Conservation (phyloP, 192 early-diverging fungal species). For the Geranomyces michiganensis region DNA sequence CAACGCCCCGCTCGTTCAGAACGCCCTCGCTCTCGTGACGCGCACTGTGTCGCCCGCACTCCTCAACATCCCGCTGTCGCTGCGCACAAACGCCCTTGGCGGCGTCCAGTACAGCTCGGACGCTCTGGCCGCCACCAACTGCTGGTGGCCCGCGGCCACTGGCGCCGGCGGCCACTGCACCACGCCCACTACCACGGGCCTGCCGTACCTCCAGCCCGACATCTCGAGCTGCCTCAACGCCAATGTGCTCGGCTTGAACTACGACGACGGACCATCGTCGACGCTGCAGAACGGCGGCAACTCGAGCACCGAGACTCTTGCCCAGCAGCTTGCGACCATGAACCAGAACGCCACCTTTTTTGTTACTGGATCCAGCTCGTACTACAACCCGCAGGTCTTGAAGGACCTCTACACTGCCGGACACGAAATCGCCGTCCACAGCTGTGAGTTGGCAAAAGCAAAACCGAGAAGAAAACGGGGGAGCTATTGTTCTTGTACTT, state of each 20-base stretch:
- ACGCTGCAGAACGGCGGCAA: not conserved
- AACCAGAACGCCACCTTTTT: conserved; percentile 42
- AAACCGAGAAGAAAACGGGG: no score
- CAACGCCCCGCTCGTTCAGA: conserved; percentile 1
- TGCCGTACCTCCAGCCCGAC: not conserved
- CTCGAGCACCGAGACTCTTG: not conserved
- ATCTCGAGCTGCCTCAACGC: not conserved
- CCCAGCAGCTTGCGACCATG: not conserved
- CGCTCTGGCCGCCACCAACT: conserved; percentile 20
- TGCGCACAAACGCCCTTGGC: not conserved
- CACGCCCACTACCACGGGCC: not conserved
- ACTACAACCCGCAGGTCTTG: conserved; percentile 27
- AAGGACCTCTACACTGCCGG: conserved; percentile 34
- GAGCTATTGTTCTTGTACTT: no score
- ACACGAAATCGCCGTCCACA: conserved; percentile 44
- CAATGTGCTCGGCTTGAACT: conserved; percentile 26
- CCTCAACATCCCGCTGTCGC: not conserved
- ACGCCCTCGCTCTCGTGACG: not conserved
- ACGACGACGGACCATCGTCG: conserved; percentile 11
- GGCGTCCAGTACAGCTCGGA: conserved; percentile 16
- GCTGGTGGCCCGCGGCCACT: conserved; percentile 36
- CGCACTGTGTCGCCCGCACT: not conserved
- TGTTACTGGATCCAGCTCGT: conserved; percentile 23
- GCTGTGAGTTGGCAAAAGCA: not conserved
- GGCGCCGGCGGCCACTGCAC: conserved; percentile 29